A percentile compares a stretch with the other conserved stretches of the same genome.
phyloP scores from a whole-genome alignment of 768 basidiomycete species.

The Russula griseocarnosa region DNA sequence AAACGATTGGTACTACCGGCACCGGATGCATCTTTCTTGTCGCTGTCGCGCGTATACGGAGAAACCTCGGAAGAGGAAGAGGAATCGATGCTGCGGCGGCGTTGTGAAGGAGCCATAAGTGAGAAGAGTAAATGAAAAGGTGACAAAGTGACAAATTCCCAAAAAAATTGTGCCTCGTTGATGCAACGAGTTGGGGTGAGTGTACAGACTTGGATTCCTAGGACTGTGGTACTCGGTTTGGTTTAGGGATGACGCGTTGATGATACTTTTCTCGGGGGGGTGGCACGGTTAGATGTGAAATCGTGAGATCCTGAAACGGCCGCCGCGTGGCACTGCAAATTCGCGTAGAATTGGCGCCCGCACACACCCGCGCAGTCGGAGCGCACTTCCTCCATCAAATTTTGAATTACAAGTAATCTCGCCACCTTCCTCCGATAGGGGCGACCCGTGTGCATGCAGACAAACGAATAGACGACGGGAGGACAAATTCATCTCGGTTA shows the following conservation, averaged over 20 bases:
- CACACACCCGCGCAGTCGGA: conserved; percentile 1
- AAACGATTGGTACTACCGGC: neutral
- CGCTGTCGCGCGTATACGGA: neutral
- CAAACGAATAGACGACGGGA: neutral
- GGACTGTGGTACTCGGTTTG: conserved; percentile 21
- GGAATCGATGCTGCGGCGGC: conserved; percentile 26
- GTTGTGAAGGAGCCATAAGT: conserved; percentile 17
- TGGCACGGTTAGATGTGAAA: neutral
- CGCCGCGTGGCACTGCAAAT: neutral
- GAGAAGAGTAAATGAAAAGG: neutral
- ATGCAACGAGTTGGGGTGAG: conserved; percentile 7
- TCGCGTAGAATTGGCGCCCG: neutral
- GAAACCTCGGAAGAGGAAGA: conserved; percentile 15
- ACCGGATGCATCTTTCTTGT: neutral
- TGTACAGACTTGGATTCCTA: conserved; percentile 8
- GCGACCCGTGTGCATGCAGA: neutral
- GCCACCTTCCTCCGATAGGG: neutral
- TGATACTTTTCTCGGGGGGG: neutral
- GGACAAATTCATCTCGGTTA: conserved; percentile 3
- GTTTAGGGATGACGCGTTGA: neutral
- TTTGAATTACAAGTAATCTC: neutral
- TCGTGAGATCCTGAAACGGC: neutral
- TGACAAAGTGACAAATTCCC: too few species aligned
- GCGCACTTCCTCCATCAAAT: conserved; percentile 6
- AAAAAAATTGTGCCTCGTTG: conserved; percentile 3